Conservation (phyloP, 306 rosid species). For the Abrus pulchellus region DNA sequence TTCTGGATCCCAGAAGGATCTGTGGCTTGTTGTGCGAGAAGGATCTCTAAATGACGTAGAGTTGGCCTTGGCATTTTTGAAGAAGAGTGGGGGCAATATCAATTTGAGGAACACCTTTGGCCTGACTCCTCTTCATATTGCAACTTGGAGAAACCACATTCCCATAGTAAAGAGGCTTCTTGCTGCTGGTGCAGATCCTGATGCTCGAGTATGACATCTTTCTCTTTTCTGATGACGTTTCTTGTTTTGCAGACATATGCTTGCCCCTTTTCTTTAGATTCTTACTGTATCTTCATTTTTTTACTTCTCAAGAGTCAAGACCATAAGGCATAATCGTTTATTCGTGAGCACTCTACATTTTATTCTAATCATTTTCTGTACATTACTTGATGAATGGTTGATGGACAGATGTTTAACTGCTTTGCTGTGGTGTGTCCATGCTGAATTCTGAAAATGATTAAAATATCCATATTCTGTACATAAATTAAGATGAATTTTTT, state of each 20-base stretch:
- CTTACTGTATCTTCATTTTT: constrained; percentile 13
- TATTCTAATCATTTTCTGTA: constrained; percentile 1
- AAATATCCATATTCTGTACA: neutral
- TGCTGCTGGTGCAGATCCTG: constrained; percentile 93
- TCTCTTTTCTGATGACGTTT: constrained; percentile 33
- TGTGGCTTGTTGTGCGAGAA: constrained; percentile 77
- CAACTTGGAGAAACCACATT: constrained; percentile 92
- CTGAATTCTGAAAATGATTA: constrained; percentile 28
- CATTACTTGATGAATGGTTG: neutral
- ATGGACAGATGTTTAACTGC: constrained; percentile 24
- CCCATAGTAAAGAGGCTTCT: constrained; percentile 93
- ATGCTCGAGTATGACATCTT: constrained; percentile 78
- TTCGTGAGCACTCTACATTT: neutral
- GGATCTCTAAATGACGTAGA: constrained; percentile 88
- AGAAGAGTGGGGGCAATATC: constrained; percentile 85
- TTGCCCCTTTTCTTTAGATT: constrained; percentile 24
- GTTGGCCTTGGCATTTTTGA: constrained; percentile 65
- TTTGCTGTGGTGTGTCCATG: constrained; percentile 18
- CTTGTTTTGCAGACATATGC: constrained; percentile 12
- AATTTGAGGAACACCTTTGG: constrained; percentile 80
- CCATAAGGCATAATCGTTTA: neutral
- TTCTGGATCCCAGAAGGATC: constrained; percentile 60
- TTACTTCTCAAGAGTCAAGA: constrained; percentile 27
- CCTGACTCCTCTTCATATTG: constrained; percentile 92
- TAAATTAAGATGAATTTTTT: constrained; percentile 8